Evolutionary conservation across 805 yeast genomes (phyloP), one percentile per base, ranked within the genome.

Genomic region (Pichia insulana): DNA sequence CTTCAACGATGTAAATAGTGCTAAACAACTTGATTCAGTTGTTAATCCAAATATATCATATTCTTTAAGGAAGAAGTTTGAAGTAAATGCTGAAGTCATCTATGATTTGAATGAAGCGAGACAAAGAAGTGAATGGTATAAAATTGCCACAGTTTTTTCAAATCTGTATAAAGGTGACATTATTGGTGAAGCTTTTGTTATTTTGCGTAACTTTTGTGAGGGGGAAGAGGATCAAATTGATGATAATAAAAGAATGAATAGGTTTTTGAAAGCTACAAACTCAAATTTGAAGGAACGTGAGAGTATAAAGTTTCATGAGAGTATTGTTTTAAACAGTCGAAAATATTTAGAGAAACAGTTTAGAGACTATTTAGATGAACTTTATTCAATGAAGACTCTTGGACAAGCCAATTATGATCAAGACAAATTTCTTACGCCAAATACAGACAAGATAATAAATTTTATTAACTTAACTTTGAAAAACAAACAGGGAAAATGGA

Each of bases 321-420:
- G 64, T 43, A 71, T 83, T 32, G 73, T 77, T 3, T 51, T 58
- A 12, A 79, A 74, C 45, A 73, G 92, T 13, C 75, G 73, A 51
- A 50, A 59, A 11, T 80, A 74, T 52, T 67, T 90, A 48, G 94
- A 92, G 57, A 58, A 61, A 9, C 97, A 90, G 61, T 90, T 88
- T 62, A 74, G 75, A 54, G 80, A 75, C 35, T 78, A 80, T 58
- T 75, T 88, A 47, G 86, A 84, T 52, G 76, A 73, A 36, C 63
- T 84, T 49, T 78, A 78, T 62, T 57, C 70, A 47, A 71, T 73
- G 53, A 49, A 69, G 15, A 28, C 15, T 28, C 13, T 6, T 38
- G 40, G 51, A 22, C 30, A 30, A 8, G 33, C 32, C 19, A 6
- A 32, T 12, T 16, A 18, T 43, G 20, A 34, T 39, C 37, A 39